Evolutionary conservation across 2,329 filamentous ascomycete species (phyloP), one percentile per base, ranked within the genome.

Genomic region (Talaromyces sp.): DNA sequence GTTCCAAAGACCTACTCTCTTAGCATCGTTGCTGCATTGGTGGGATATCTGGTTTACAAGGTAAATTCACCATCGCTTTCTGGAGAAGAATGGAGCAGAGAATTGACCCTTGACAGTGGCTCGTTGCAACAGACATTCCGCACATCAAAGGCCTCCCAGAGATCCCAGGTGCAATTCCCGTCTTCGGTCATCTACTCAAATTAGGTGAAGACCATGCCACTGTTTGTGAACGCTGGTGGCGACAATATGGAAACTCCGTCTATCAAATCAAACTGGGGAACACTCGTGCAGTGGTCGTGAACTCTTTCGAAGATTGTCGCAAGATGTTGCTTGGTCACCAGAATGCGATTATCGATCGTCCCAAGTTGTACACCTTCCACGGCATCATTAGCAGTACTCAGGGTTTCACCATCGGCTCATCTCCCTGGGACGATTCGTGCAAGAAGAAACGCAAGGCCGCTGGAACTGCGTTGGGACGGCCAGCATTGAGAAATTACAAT

Each of bases 321-420:
- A 82, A 71, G 67, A 82, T 92, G 63, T 90, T 90, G 82, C 87
- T 92, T 70, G 87, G 85, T 1, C 86, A 92, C 70, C 89, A 92
- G 70, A 89, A 88, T 0, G 85, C 89, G 0, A 78, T 92, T 66
- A 91, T 92, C 70, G 90, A 89, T 5, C 84, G 90, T 1, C 90
- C 90, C 0, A 90, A 82, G 37, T 83, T 91, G 16, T 89, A 92
- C 75, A 92, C 90, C 0, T 92, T 92, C 72, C 90, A 92, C 74
- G 88, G 84, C 0, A 87, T 92, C 1, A 87, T 92, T 8, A 90
- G 88, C 14, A 85, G 83, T 10, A 90, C 88, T 0, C 87, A 91
- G 68, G 90, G 89, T 10, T 89, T 91, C 74, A 92, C 90, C 0
- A 92, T 93, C 62, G 90, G 90, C 0, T 91, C 90, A 0, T 91